A percentile compares a stretch with the other conserved stretches of the same genome.
Conservation (phyloP, 169 alveolate species). For the Plasmodium malariae region DNA sequence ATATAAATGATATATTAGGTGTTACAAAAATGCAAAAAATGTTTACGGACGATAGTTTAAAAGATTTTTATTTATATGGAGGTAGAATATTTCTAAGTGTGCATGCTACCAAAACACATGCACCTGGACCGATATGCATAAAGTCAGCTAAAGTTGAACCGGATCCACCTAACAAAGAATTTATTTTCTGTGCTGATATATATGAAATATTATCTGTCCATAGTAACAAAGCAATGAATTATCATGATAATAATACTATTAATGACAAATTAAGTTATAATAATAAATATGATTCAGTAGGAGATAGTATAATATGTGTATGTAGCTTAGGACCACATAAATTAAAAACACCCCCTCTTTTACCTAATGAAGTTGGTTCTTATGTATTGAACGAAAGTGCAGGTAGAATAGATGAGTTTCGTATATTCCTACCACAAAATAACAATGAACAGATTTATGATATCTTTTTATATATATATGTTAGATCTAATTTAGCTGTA, state of each 20-base stretch:
- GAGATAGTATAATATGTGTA: conserved; percentile 77
- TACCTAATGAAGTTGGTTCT: conserved; percentile 80
- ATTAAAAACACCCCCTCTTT: conserved; percentile 63
- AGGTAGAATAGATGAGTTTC: conserved; percentile 87
- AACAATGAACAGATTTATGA: conserved; percentile 80
- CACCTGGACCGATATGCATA: conserved; percentile 80
- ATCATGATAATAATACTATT: neutral
- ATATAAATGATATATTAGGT: conserved; percentile 66
- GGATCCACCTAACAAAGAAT: conserved; percentile 57
- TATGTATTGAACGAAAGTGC: conserved; percentile 84
- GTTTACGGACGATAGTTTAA: conserved; percentile 74
- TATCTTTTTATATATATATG: conserved; percentile 81
- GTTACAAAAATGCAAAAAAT: conserved; percentile 78
- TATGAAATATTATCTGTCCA: conserved; percentile 44
- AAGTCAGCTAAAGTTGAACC: conserved; percentile 56
- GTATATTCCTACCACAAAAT: conserved; percentile 84
- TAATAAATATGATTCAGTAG: conserved; percentile 27
- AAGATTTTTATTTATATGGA: conserved; percentile 79
- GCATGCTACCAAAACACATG: conserved; percentile 78
- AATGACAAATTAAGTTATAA: neutral
- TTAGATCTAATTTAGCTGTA: conserved; percentile 74
- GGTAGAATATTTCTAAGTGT: conserved; percentile 81
- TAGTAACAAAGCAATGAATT: conserved; percentile 8
- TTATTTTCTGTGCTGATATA: conserved; percentile 67
- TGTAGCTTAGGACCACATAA: conserved; percentile 80